phyloP scores from a whole-genome alignment of 495 filamentous ascomycete species.

The Neurospora sp. region DNA sequence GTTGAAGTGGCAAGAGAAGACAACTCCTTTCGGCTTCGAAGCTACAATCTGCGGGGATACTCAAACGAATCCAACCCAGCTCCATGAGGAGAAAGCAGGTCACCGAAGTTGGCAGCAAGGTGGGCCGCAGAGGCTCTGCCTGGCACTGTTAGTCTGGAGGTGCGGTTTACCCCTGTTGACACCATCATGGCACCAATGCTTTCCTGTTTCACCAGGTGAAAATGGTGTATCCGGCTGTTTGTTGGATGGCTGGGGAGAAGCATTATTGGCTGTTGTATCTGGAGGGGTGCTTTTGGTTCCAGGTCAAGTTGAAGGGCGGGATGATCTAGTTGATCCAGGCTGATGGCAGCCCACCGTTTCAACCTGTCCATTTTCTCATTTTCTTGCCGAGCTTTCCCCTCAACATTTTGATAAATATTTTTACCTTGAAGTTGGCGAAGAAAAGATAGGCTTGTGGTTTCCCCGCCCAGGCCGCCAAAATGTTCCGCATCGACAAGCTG shows the following conservation, averaged over 20 bases:
- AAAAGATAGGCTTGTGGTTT: background rate
- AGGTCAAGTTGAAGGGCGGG: conserved; percentile 10
- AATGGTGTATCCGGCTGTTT: conserved; percentile 10
- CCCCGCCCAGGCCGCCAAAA: background rate
- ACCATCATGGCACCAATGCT: background rate
- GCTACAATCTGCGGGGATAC: background rate
- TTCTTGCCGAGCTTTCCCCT: background rate
- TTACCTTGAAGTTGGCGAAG: background rate
- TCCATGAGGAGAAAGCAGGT: too few relatives aligned
- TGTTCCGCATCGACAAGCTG: background rate
- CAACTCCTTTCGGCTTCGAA: background rate
- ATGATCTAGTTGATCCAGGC: conserved; percentile 1
- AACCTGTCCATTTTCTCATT: background rate
- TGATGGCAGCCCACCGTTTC: background rate
- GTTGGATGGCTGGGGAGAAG: conserved; percentile 34
- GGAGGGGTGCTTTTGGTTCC: conserved; percentile 4
- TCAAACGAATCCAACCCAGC: too few relatives aligned
- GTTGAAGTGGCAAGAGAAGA: background rate
- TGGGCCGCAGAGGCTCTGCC: background rate
- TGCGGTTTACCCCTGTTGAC: conserved; percentile 8
- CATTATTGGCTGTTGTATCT: conserved; percentile 27
- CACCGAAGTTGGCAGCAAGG: background rate
- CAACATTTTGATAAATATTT: background rate
- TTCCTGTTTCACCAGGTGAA: conserved; percentile 3
- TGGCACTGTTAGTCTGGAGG: background rate